Conservation (phyloP, 2,329 filamentous ascomycete species). For the Arthroderma uncinatum region DNA sequence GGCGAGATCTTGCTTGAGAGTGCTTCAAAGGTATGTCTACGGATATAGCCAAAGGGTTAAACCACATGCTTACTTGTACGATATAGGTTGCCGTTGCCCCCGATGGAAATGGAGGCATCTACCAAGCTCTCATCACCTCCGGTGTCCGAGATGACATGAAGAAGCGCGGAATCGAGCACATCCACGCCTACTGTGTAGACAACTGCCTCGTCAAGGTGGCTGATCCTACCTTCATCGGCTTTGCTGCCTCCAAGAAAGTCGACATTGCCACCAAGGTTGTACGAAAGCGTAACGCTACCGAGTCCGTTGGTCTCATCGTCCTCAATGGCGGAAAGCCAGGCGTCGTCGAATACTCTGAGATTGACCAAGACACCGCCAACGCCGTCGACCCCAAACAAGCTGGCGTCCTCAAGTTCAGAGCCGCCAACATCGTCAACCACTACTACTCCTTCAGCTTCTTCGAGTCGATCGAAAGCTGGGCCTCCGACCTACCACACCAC, state of each 20-base stretch:
- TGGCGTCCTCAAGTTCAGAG: conserved; percentile 82
- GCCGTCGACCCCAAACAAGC: conserved; percentile 72
- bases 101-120: conserved; percentile 94
- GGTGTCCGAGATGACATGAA: conserved; percentile 80
- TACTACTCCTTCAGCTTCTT: conserved; percentile 96
- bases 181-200: conserved; percentile 96
- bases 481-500: conserved; percentile 80
- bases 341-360: conserved; percentile 98
- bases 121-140: conserved; percentile 74
- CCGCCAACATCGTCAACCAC: conserved; percentile 99
- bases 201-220: conserved; percentile 99
- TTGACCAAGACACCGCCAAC: conserved; percentile 77
- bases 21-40: conserved; percentile 62
- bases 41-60: not conserved
- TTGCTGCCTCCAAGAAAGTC: conserved; percentile 74
- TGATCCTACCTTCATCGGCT: conserved; percentile 90
- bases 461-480: conserved; percentile 78
- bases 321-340: conserved; percentile 93
- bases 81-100: conserved; percentile 72
- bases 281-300: conserved; percentile 90
- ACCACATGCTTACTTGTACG: conserved; percentile 8
- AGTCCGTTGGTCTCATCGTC: conserved; percentile 88
- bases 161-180: conserved; percentile 79
- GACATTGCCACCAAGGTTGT: conserved; percentile 99
- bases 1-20: conserved; percentile 91